A percentile compares a stretch with the other conserved stretches of the same genome.
phyloP scores from a whole-genome alignment of 2,329 filamentous ascomycete species.

The Grosmannia serpens region DNA sequence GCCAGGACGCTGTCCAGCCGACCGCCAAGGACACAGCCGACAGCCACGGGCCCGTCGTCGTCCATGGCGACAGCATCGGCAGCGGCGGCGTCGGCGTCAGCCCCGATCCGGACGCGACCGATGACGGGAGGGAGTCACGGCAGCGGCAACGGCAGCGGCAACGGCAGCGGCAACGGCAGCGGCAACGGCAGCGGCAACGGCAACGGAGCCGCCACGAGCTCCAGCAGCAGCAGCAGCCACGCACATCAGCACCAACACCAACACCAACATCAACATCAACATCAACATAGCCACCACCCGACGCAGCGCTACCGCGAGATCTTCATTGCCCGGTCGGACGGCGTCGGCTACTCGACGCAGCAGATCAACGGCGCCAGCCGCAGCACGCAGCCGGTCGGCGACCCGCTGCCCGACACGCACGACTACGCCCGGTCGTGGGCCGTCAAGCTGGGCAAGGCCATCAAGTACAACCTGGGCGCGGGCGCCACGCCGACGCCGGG shows the following conservation, averaged over 20 bases:
- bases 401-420: conserved; percentile 9
- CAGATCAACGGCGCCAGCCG: conserved; percentile 15
- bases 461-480: conserved; percentile 15
- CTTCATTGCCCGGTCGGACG: conserved; percentile 11
- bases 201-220: not conserved
- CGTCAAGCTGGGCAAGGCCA: conserved; percentile 14
- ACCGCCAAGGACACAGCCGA: not conserved
- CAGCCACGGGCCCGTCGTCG: not conserved
- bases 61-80: not conserved
- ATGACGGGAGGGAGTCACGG: not conserved
- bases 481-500: not conserved
- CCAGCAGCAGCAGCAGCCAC: not conserved
- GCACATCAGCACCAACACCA: not conserved
- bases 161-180: no score
- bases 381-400: conserved; percentile 9
- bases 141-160: not conserved
- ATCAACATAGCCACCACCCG: not conserved
- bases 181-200: no score
- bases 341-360: conserved; percentile 11
- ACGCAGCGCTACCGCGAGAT: conserved; percentile 11
- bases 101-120: not conserved
- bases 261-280: not conserved
- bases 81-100: not conserved
- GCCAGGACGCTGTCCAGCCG: not conserved
- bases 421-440: conserved; percentile 12